Evolutionary conservation across 2,329 filamentous ascomycete genomes (phyloP).

Genomic region (Macrophomina tecta): DNA sequence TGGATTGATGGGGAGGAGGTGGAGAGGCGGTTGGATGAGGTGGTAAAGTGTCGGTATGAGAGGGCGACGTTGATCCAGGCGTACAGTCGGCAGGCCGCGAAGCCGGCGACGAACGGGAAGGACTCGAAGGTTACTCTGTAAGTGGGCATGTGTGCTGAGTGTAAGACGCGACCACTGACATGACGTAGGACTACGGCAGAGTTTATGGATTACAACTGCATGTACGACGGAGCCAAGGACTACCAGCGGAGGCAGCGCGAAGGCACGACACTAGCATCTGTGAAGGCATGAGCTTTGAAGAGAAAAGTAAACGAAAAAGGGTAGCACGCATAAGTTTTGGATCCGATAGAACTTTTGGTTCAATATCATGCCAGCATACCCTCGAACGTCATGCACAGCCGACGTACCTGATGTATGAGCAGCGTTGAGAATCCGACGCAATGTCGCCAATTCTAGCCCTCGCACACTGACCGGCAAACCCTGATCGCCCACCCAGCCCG

Average conservation of each 20-base stretch:
- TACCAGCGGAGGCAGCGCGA: slow-evolving; percentile 35
- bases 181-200: slow-evolving; percentile 42
- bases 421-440: too few species aligned
- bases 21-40: slow-evolving; percentile 12
- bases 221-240: slow-evolving; percentile 44
- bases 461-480: too few species aligned
- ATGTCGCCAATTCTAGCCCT: too few species aligned
- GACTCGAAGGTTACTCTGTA: slow-evolving; percentile 30
- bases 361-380: too few species aligned
- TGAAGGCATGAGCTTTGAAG: background rate
- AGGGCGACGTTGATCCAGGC: slow-evolving; percentile 50
- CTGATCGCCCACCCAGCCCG: too few species aligned
- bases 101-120: slow-evolving; percentile 44
- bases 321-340: too few species aligned
- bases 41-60: slow-evolving; percentile 35
- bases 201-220: slow-evolving; percentile 52
- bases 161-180: background rate
- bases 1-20: slow-evolving; percentile 24
- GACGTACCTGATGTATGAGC: too few species aligned
- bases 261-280: background rate
- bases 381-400: too few species aligned
- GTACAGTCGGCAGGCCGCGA: slow-evolving; percentile 52
- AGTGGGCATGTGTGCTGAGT: slow-evolving; percentile 18
- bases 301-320: background rate
- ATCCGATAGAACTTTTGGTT: too few species aligned